A percentile compares a stretch with the other conserved stretches of the same genome.
These are phyloP conservation scores for Lojkania enalia DNA, from an alignment of 2,329 filamentous ascomycete species.

Conservation along the genomic window DNA sequence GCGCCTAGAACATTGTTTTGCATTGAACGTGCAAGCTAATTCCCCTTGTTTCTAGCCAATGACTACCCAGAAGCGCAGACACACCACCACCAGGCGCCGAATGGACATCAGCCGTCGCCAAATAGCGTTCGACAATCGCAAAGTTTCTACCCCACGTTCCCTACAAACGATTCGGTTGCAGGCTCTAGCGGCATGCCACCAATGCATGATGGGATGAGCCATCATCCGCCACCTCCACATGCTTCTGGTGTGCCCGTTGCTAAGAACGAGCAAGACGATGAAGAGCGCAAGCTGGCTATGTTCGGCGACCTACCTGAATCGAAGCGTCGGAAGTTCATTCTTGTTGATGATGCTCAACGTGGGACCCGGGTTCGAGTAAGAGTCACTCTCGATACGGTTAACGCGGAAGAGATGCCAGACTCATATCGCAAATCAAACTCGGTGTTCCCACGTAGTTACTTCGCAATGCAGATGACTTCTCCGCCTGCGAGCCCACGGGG, in stretches of 20 bases:
- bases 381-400: constrained; percentile 88
- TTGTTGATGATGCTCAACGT: constrained; percentile 81
- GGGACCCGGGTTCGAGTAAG: constrained; percentile 82
- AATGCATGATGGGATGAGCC: constrained; percentile 61
- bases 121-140: constrained; percentile 74
- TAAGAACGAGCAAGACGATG: constrained; percentile 57
- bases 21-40: constrained; percentile 48
- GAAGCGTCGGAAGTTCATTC: constrained; percentile 94
- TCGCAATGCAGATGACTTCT: constrained; percentile 89
- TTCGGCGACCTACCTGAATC: constrained; percentile 88
- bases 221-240: constrained; percentile 48
- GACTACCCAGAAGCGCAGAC: constrained; percentile 64
- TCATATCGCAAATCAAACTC: constrained; percentile 89
- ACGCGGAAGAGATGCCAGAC: constrained; percentile 95
- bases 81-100: constrained; percentile 67
- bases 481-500: constrained; percentile 76
- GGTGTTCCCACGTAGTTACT: constrained; percentile 89
- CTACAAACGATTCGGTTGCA: constrained; percentile 59
- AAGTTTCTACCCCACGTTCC: constrained; percentile 74
- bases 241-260: constrained; percentile 48
- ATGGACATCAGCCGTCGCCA: constrained; percentile 55
- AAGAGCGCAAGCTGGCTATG: constrained; percentile 67
- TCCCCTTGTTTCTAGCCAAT: constrained; percentile 56
- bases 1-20: constrained; percentile 19
- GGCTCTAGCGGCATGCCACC: constrained; percentile 64